Evolutionary conservation across 2,329 filamentous ascomycete genomes (phyloP), one percentile per base, ranked within the genome.

Genomic region (Xylaria multiplex): DNA sequence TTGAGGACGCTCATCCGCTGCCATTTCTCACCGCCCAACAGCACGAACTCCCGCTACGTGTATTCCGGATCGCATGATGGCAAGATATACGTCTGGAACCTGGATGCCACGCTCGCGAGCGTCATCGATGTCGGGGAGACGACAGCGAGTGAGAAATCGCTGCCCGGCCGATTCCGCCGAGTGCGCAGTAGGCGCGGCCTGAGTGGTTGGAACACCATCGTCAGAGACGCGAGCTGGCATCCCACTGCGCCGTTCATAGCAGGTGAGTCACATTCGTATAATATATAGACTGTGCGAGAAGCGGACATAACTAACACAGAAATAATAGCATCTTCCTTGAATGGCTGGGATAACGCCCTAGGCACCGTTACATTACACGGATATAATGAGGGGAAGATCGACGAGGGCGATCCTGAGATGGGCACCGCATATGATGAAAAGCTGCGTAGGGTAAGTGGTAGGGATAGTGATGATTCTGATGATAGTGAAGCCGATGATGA

Each of bases 61-160:
- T 98, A 97, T 80, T 92, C 91, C 22, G 96, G 96, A 24, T 96
- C 92, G 73, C 89, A 93, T 69, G 93, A 97, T 71, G 96, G 96
- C 55, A 91, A 91, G 65, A 91, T 97, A 0, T 95, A 93, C 72
- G 87, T 98, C 48, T 99, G 92, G 86, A 98, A 98, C 76, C 82
- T 98, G 79, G 94, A 99, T 76, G 94, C 93, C 37, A 97, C 93
- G 0, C 75, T 92, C 11, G 93, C 92, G 0, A 88, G 86, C 4
- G 88, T 86, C 48, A 90, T 99, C 52, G 89, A 98, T 76, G 94
- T 97, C 6, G 85, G 87, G 49, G 81, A 85, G 67, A 89, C 91
- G 1, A 96, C 93, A 0, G 82, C 83, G 65, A 84, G 88, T 69
- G 86, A 87, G 9, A 82, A 90, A 45, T 86, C 88, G 0, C 80